Base-by-base conservation (phyloP, 2,329 filamentous ascomycete species). In the Trichoderma citrinoviride region DNA sequence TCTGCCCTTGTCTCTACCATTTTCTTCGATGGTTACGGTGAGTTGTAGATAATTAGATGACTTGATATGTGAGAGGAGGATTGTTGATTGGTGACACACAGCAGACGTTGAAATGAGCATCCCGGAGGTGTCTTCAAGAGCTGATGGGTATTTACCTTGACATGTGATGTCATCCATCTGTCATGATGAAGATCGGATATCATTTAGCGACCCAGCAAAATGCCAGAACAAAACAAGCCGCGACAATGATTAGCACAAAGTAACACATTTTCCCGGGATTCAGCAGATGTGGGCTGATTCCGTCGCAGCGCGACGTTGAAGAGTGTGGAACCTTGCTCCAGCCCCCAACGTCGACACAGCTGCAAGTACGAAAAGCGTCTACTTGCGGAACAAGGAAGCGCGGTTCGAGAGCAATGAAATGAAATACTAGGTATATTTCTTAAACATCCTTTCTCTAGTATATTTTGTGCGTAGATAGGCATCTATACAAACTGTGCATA, bases 141-240 rank as follows among this genome's bases (percentile, higher is more conserved):
- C 14, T 44, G 25, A 40, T 29, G 41, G 14, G 55, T 66, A 8
- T 65, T 65, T 54, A n/a, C n/a, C n/a, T n/a, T n/a, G n/a, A 19
- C 21, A 40, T 33, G 69, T 71, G 70, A 71, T 71, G 70, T 71
- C 70, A 71, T 71, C 65, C 69, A 69, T 46, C 23, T 68, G 10
- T 41, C 56, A 40, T 65, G 44, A 52, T 43, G 47, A 46, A 46
- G 50, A 29, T 40, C 40, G 21, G 21, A 17, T 7, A 58, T 40
- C n/a, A 40, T 47, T 37, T 17, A 52, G 60, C 19, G 49, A 54
- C 49, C 25, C 47, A 14, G 25, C 15, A 44, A 54, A 54, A 54
- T 37, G 14, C 44, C 25, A 60, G 19, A 64, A 52, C 23, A 17
- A n/a, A 25, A 33, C 15, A 17, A 37, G 5, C 14, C 5, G 27